Conservation (phyloP, 805 yeast species). For the Yarrowia divulgata region DNA sequence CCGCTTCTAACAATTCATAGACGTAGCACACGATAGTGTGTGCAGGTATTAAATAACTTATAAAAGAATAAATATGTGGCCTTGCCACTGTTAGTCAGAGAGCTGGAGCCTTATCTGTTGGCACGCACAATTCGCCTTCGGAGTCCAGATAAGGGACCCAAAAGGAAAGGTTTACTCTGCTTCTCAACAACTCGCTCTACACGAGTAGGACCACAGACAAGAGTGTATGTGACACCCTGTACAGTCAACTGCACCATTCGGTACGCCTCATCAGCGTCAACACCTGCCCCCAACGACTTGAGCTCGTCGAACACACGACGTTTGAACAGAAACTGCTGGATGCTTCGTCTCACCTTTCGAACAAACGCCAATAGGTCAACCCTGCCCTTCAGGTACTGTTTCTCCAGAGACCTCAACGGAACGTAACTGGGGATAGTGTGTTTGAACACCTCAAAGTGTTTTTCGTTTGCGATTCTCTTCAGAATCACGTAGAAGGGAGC, state of each 20-base stretch:
- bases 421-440: constrained; percentile 27
- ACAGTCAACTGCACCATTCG: constrained; percentile 16
- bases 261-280: constrained; percentile 22
- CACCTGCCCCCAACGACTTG: not conserved
- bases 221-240: not conserved
- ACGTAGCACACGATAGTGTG: not conserved
- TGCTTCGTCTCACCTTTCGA: not conserved
- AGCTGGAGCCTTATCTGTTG: not conserved
- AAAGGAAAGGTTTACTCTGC: not conserved
- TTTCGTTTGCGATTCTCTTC: not conserved
- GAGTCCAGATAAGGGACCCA: constrained; percentile 6
- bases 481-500: constrained; percentile 32
- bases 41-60: constrained; percentile 29
- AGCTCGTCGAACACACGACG: constrained; percentile 15
- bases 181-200: constrained; percentile 21
- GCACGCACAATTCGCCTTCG: not conserved
- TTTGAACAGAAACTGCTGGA: constrained; percentile 12
- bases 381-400: constrained; percentile 1
- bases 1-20: constrained; percentile 15
- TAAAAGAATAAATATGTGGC: constrained; percentile 28
- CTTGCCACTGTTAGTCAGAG: not conserved
- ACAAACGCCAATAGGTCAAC: constrained; percentile 12
- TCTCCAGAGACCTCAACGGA: not conserved
- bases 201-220: constrained; percentile 16
- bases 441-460: constrained; percentile 12